Evolutionary conservation across 2,329 filamentous ascomycete genomes (phyloP).

Genomic region (Ascosphaera pollenicola): DNA sequence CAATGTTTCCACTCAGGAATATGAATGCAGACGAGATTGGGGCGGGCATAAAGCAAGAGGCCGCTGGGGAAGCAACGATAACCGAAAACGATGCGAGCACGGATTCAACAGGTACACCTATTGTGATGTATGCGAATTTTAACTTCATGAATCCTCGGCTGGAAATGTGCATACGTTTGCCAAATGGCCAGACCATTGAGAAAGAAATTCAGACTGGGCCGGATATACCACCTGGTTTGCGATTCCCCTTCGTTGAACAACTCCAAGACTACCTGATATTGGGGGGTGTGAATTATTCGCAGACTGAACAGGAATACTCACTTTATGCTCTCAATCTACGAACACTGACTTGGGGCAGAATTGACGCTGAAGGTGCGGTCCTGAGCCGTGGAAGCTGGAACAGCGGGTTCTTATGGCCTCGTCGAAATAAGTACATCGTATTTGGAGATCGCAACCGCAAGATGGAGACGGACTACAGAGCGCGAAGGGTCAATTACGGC

Average conservation of each 20-base stretch:
- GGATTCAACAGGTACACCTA: slow-evolving; percentile 26
- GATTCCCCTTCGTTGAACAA: slow-evolving; percentile 88
- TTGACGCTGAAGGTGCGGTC: slow-evolving; percentile 81
- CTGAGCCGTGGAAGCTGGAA: slow-evolving; percentile 99
- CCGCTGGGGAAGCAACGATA: slow-evolving; percentile 14
- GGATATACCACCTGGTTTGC: slow-evolving; percentile 73
- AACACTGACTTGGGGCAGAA: slow-evolving; percentile 79
- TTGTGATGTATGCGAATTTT: slow-evolving; percentile 98
- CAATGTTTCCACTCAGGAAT: slow-evolving; percentile 55
- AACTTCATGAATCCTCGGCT: slow-evolving; percentile 96
- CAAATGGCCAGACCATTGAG: slow-evolving; percentile 67
- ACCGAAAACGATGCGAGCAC: slow-evolving; percentile 1
- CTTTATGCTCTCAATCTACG: slow-evolving; percentile 84
- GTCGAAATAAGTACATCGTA: slow-evolving; percentile 87
- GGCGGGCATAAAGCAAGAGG: slow-evolving; percentile 17
- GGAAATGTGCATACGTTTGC: slow-evolving; percentile 68
- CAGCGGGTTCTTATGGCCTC: slow-evolving; percentile 75
- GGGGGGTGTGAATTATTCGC: slow-evolving; percentile 90
- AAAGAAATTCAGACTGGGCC: slow-evolving; percentile 62
- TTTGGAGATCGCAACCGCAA: slow-evolving; percentile 83
- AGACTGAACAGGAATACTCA: slow-evolving; percentile 94
- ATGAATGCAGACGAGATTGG: slow-evolving; percentile 24
- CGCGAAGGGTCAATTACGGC: slow-evolving; percentile 89
- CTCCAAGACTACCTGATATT: slow-evolving; percentile 95
- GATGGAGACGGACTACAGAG: slow-evolving; percentile 94